These are phyloP conservation scores for Saccharomycopsis lassenensis DNA, from an alignment of 805 yeast species.

Conservation along the genomic window DNA sequence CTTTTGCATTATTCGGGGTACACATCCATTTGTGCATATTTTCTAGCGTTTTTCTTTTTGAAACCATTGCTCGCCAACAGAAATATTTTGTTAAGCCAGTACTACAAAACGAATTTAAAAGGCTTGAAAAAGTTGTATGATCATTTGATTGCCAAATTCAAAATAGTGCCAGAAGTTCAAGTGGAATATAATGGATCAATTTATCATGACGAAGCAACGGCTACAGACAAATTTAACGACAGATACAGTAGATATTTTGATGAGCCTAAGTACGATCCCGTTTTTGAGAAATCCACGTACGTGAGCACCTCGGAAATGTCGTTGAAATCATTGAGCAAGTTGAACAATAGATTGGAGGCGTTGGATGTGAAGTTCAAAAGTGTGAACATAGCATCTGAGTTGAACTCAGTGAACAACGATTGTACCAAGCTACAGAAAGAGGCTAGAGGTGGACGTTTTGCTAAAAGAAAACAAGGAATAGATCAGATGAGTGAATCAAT, in stretches of 20 bases:
- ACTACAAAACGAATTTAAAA: slow-evolving; percentile 7
- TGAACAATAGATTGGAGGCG: slow-evolving; percentile 3
- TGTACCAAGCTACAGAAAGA: too few species aligned
- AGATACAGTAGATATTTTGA: not conserved
- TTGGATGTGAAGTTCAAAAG: slow-evolving; percentile 4
- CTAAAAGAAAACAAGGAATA: too few species aligned
- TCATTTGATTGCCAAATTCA: slow-evolving; percentile 3
- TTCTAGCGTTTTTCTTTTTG: slow-evolving; percentile 10
- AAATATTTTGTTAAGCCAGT: slow-evolving; percentile 2
- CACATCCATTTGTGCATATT: slow-evolving; percentile 8
- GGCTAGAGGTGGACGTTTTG: too few species aligned
- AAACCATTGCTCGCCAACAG: slow-evolving; percentile 16
- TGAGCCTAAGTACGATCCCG: slow-evolving; percentile 1
- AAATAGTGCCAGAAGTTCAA: slow-evolving; percentile 10
- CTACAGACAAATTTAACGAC: slow-evolving; percentile 7
- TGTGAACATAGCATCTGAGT: too few species aligned
- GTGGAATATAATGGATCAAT: slow-evolving; percentile 2
- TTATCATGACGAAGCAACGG: slow-evolving; percentile 11
- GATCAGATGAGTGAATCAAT: too few species aligned
- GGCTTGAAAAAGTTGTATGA: slow-evolving; percentile 4
- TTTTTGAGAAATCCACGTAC: slow-evolving; percentile 8
- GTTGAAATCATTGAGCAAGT: not conserved
- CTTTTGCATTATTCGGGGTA: slow-evolving; percentile 16
- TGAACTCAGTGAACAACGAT: too few species aligned
- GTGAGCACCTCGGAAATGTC: slow-evolving; percentile 10